These are phyloP conservation scores for Hypoxylon fragiforme DNA, from an alignment of 495 filamentous ascomycete genomes.

Conservation along the genomic window DNA sequence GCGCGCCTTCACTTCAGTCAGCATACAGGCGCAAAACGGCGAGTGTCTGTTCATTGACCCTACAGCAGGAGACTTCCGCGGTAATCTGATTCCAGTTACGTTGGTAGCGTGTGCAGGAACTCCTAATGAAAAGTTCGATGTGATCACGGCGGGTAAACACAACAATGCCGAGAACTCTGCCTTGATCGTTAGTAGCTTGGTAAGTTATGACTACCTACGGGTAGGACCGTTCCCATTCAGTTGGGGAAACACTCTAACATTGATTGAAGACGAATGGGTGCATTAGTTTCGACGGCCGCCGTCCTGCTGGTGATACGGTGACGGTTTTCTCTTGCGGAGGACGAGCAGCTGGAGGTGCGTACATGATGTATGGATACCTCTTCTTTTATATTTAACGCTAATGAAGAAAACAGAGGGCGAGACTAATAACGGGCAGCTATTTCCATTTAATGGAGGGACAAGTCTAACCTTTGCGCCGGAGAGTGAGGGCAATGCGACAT, in stretches of 20 bases:
- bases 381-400: no score
- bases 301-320: constrained; percentile 50
- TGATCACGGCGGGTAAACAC: constrained; percentile 56
- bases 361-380: no score
- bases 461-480: constrained; percentile 48
- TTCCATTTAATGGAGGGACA: constrained; percentile 46
- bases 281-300: constrained; percentile 52
- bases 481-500: constrained; percentile 45
- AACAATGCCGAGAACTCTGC: constrained; percentile 45
- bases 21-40: constrained; percentile 52
- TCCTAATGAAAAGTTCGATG: constrained; percentile 57
- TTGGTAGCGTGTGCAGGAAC: constrained; percentile 49
- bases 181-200: constrained; percentile 53
- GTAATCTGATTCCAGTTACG: constrained; percentile 57
- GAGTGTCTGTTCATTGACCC: constrained; percentile 58
- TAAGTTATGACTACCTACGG: no score
- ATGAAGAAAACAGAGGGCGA: constrained; percentile 44
- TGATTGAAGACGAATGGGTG: constrained; percentile 52
- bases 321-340: constrained; percentile 58
- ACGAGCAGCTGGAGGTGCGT: constrained; percentile 53
- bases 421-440: constrained; percentile 47
- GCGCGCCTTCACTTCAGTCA: constrained; percentile 50
- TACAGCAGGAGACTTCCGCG: constrained; percentile 57
- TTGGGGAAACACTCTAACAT: no score
- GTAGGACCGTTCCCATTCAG: no score